Evolutionary conservation across 2,329 filamentous ascomycete species (phyloP), one percentile per base, ranked within the genome.

Genomic region (Colletotrichum lupini): DNA sequence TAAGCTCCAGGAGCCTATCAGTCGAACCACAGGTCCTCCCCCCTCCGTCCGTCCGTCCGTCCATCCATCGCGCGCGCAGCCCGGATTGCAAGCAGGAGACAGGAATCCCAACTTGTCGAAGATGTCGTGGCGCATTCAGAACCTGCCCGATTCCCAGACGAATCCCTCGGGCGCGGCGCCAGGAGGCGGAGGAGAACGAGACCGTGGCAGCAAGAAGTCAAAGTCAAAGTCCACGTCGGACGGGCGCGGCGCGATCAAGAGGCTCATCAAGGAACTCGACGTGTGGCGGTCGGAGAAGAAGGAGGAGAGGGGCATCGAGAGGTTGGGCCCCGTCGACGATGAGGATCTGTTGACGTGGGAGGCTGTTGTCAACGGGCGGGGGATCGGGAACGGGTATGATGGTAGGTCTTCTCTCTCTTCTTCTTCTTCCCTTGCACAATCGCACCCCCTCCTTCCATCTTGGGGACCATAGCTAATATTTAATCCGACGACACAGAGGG

Each of bases 361-460:
- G 80, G 86, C 89, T 32, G 88, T 92, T 65, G 85, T 92, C 67
- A 90, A 89, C 76, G 90, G 89, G n/a, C 81, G 83, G 69, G 89
- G 86, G 22, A 79, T 91, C 26, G 88, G 88, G 1, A 80, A 79
- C 35, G 89, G 89, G 11, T 91, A 91, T 73, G 88, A 91, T 74
- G 85, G 89, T 90, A 76, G 63, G 82, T 79, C 16, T 16, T 42
- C 3, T 14, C 16, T 42, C 14, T 16, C 35, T 12, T 32, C 35
- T 12, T 32, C 9, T 32, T 32, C 9, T 32, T 12, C 11, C 32
- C 32, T 32, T 19, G 14, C 14, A 42, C 14, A 14, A 14, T 37
- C 35, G 5, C 35, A 12, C 11, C 14, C 5, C 24, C 12, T 37
- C 35, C 6, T 37, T 4, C 5, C 14, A 42, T 16, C 35, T 42